Conservation (phyloP, 2,329 filamentous ascomycete species). For the Alternaria brassicicola region DNA sequence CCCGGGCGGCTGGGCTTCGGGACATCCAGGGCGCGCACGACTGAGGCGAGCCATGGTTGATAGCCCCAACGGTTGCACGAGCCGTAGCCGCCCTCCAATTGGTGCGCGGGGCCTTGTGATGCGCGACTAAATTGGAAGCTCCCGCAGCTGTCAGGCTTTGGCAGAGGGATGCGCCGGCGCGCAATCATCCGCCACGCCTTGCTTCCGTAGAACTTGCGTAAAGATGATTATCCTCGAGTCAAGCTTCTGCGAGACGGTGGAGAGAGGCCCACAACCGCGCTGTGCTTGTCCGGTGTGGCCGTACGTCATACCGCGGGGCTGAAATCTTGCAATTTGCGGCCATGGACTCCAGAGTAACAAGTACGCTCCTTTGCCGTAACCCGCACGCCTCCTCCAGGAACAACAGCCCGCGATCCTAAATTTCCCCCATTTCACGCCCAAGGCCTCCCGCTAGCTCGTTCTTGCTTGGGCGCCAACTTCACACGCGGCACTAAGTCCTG, state of each 20-base stretch:
- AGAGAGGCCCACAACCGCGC: slow-evolving; percentile 8
- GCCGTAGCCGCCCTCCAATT: background rate
- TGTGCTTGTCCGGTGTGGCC: slow-evolving; percentile 7
- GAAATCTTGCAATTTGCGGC: slow-evolving; percentile 19
- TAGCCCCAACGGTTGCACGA: slow-evolving; percentile 1
- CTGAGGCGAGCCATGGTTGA: background rate
- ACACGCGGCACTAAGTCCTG: slow-evolving; percentile 5
- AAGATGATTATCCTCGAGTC: slow-evolving; percentile 10
- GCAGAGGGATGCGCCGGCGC: slow-evolving; percentile 1
- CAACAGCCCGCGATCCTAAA: slow-evolving; percentile 18
- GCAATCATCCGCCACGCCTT: background rate
- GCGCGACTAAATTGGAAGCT: slow-evolving; percentile 7
- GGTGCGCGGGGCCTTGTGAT: slow-evolving; percentile 2
- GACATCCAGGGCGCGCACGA: background rate
- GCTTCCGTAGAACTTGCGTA: slow-evolving; percentile 7
- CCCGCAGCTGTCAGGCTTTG: slow-evolving; percentile 3
- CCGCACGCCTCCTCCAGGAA: slow-evolving; percentile 11
- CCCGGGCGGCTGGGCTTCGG: background rate
- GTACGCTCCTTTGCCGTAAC: slow-evolving; percentile 3
- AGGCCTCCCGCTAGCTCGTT: slow-evolving; percentile 7
- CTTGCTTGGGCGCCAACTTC: slow-evolving; percentile 5
- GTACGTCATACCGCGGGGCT: slow-evolving; percentile 20
- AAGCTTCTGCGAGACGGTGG: slow-evolving; percentile 7
- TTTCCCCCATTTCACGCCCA: background rate
- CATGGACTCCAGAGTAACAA: slow-evolving; percentile 4